A percentile compares a stretch with the other conserved stretches of the same genome.
These are phyloP conservation scores for Chlorella sp. DNA, from an alignment of 139 green algal species.

Conservation along the genomic window DNA sequence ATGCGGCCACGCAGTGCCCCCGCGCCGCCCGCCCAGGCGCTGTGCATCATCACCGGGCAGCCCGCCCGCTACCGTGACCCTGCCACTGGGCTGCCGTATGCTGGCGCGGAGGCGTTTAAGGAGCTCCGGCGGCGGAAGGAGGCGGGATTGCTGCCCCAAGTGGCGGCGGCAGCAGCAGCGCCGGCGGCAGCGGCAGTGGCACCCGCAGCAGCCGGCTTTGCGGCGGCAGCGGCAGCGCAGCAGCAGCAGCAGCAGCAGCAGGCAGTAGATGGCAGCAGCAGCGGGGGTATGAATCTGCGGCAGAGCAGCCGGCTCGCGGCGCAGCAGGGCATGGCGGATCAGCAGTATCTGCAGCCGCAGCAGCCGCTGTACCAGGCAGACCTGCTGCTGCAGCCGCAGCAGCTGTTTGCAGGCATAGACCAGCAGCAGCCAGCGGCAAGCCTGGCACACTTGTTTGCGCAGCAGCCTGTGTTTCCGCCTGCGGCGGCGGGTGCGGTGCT, in stretches of 20 bases:
- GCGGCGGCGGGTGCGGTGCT: too few relatives aligned
- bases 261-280: too few relatives aligned
- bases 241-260: background rate
- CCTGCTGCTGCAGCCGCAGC: slow-evolving; percentile 24
- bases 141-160: background rate
- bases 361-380: background rate
- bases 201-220: background rate
- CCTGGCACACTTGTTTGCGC: too few relatives aligned
- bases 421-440: too few relatives aligned
- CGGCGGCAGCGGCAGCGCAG: background rate
- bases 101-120: slow-evolving; percentile 50
- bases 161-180: background rate
- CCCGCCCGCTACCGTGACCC: slow-evolving; percentile 64
- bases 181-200: background rate
- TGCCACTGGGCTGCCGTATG: slow-evolving; percentile 56
- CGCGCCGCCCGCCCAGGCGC: background rate
- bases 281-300: too few relatives aligned
- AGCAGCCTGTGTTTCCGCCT: too few relatives aligned
- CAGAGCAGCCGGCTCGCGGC: too few relatives aligned
- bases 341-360: slow-evolving; percentile 20
- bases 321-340: background rate
- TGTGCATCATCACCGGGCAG: slow-evolving; percentile 54
- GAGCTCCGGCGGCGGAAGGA: slow-evolving; percentile 33
- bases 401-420: background rate
- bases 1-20: slow-evolving; percentile 44